Base-by-base conservation (phyloP, 192 early-diverging fungal species). In the Entomortierella chlamydospora region DNA sequence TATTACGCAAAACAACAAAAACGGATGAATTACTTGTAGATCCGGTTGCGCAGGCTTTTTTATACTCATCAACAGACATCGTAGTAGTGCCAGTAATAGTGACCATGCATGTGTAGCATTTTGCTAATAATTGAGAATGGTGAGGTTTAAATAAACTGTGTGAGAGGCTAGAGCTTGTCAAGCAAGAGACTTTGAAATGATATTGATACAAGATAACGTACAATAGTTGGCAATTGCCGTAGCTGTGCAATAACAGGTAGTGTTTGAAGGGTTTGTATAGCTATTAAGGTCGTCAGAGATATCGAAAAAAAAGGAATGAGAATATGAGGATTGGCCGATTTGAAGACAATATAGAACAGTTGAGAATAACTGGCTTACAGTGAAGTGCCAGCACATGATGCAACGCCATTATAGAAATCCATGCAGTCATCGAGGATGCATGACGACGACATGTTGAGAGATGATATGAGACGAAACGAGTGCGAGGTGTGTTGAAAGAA, bases 101-200 rank as follows among this genome's bases (percentile, higher is more conserved):
- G 18, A 41, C 26, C 37, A 78, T 15, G 13, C 73, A 78, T 52
- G 73, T 66, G 2, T 64, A 54, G 64, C 73, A 78, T 17, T 17
- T 64, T n/a, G 47, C 73, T 78, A 43, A 30, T 56, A 8, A 34
- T 34, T 22, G 56, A 20, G 43, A 18, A 12, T 34, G 29, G 10
- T 37, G 10, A 37, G 10, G 34, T 37, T 10, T 37, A 10, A 37
- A 10, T 37, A 7, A 7, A 10, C 10, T 37, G 34, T 37, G 34
- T 37, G 34, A 37, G 34, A 37, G 34, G n/a, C n/a, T n/a, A 37
- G 34, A 37, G 34, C n/a, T 41, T 41, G 6, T 41, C 39, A 41
- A 41, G 13, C 6, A 9, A 41, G 13, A 41, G 13, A 37, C 22
- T 49, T 39, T 22, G 22, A 10, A 51, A 25, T 41, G 37, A 8